Conservation (phyloP, 2,329 filamentous ascomycete species). For the Chaetomiaceae sp. region DNA sequence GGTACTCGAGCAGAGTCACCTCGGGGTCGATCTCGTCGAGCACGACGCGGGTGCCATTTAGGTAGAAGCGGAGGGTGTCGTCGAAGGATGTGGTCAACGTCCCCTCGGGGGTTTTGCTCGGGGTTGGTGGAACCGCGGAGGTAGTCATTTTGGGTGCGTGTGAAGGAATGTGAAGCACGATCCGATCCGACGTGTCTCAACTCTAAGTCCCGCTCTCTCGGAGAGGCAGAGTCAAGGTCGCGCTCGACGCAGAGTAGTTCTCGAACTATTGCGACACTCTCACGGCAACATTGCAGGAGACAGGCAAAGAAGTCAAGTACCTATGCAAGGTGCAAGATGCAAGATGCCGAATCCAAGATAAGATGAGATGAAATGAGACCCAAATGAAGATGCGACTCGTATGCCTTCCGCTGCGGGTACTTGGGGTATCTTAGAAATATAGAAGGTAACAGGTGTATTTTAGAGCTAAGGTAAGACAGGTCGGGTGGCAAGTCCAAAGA, state of each 20-base stretch:
- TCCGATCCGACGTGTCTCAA: too few species aligned
- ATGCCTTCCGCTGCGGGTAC: too few species aligned
- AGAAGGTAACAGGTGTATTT: too few species aligned
- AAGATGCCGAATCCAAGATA: too few species aligned
- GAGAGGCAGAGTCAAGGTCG: too few species aligned
- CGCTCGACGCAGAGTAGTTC: too few species aligned
- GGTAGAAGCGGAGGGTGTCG: constrained; percentile 84
- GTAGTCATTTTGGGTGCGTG: constrained; percentile 50
- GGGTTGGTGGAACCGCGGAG: constrained; percentile 47
- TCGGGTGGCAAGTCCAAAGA: background rate
- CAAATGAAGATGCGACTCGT: background rate
- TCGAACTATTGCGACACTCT: background rate
- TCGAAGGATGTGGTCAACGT: constrained; percentile 72
- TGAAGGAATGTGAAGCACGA: too few species aligned
- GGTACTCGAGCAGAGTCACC: constrained; percentile 84
- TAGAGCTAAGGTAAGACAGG: background rate
- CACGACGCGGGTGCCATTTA: constrained; percentile 87
- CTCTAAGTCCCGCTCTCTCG: too few species aligned
- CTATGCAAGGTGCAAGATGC: too few species aligned
- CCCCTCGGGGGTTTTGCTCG: constrained; percentile 29
- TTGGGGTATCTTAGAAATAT: too few species aligned
- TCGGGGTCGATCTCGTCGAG: constrained; percentile 88
- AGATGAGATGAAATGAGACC: background rate
- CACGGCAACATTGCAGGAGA: too few species aligned
- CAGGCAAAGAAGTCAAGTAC: too few species aligned